These are phyloP conservation scores for Platanthera guangdongensis DNA, from an alignment of 106 monocot species.

Conservation along the genomic window DNA sequence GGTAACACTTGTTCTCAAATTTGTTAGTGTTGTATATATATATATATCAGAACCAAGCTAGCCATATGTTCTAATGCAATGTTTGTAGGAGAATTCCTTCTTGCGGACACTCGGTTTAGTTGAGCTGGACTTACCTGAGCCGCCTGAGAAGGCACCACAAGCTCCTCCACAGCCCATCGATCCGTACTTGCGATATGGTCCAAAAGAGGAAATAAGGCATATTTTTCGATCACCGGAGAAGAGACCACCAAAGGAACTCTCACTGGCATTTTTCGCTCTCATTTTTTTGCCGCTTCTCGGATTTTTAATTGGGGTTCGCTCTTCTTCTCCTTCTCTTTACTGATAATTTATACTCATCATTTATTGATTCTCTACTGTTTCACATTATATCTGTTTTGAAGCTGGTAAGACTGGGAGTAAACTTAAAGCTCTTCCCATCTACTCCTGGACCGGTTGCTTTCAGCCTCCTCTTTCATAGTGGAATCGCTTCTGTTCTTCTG, in stretches of 20 bases:
- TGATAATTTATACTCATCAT: neutral
- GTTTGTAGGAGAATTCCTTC: slow-evolving; percentile 82
- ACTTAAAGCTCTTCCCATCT: slow-evolving; percentile 73
- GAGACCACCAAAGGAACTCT: slow-evolving; percentile 81
- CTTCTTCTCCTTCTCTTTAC: neutral
- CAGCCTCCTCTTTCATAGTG: slow-evolving; percentile 71
- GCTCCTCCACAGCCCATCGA: slow-evolving; percentile 69
- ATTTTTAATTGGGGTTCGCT: slow-evolving; percentile 74
- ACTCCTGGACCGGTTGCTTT: slow-evolving; percentile 46
- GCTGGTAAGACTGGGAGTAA: slow-evolving; percentile 61
- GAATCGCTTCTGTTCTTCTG: slow-evolving; percentile 70
- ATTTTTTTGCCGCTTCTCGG: slow-evolving; percentile 61
- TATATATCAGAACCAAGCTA: slow-evolving; percentile 1
- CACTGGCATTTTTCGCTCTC: slow-evolving; percentile 60
- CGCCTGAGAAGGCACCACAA: slow-evolving; percentile 74
- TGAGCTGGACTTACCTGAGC: slow-evolving; percentile 81
- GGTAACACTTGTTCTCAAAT: slow-evolving; percentile 30
- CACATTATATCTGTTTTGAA: slow-evolving; percentile 18
- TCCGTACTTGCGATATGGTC: slow-evolving; percentile 60
- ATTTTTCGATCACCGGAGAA: slow-evolving; percentile 88
- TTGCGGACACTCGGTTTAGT: slow-evolving; percentile 49
- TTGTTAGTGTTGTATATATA: neutral
- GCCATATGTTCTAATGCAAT: neutral
- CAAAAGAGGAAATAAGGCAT: slow-evolving; percentile 77
- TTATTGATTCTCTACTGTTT: neutral